Conservation (phyloP, 1,284 basidiomycete genomes). For the Clitocybe nebularis region DNA sequence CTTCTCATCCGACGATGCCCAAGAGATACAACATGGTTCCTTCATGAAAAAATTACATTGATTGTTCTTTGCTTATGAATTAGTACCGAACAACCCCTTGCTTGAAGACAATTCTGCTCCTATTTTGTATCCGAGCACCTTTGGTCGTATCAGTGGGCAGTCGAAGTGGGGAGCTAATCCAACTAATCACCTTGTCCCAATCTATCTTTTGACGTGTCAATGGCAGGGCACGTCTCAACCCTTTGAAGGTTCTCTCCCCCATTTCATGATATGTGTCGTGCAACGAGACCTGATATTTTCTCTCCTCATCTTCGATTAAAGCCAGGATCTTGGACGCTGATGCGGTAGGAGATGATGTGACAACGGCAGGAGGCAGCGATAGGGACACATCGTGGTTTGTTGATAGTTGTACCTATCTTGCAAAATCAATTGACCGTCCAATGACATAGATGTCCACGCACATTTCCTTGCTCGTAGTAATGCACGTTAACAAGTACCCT, state of each 20-base stretch:
- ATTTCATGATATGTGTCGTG: constrained; percentile 82
- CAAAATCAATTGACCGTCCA: constrained; percentile 3
- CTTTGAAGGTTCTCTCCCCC: constrained; percentile 89
- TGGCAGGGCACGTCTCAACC: constrained; percentile 82
- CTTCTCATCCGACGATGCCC: too few species aligned
- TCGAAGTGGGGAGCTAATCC: background rate
- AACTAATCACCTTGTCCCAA: constrained; percentile 80
- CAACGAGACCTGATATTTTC: constrained; percentile 71
- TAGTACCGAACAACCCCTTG: constrained; percentile 58
- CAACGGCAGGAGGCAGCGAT: constrained; percentile 55
- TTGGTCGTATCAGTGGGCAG: constrained; percentile 3
- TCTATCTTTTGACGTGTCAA: constrained; percentile 91
- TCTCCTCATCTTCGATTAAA: constrained; percentile 76
- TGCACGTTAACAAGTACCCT: constrained; percentile 82
- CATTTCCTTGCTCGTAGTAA: constrained; percentile 96
- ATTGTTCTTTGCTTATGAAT: constrained; percentile 24
- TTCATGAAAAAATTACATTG: too few species aligned
- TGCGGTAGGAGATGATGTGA: constrained; percentile 44
- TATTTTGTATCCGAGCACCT: constrained; percentile 83
- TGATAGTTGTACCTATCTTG: constrained; percentile 76
- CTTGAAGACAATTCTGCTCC: constrained; percentile 78
- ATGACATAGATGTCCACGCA: constrained; percentile 31
- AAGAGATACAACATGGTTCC: too few species aligned
- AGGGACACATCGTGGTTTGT: constrained; percentile 70
- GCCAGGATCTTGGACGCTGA: constrained; percentile 75